Evolutionary conservation across 495 filamentous ascomycete species (phyloP), one percentile per base, ranked within the genome.

Genomic region (Aspergillus diversus): DNA sequence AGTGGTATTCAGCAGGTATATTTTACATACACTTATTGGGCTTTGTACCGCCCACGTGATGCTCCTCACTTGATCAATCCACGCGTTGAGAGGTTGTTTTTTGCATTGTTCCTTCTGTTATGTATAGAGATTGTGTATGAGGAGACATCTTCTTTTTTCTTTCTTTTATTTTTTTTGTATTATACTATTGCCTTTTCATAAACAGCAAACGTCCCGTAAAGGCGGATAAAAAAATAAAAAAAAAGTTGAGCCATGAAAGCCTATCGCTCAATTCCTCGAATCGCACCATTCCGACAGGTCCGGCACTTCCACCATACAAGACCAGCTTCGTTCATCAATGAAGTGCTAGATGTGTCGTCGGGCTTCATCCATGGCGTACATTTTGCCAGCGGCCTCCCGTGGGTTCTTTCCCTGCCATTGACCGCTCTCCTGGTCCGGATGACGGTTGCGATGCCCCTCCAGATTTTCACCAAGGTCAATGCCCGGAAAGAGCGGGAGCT

Each of bases 371-470:
- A 87, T n/a, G 66, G 74, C 48, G 67, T 93, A 3, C 92, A 95
- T 71, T 66, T 69, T 34, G 13, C 77, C 65, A 84, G 83, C 32
- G 77, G 80, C 50, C 81, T 90, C 4, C 84, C 92, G 63, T 96
- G 92, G 92, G 86, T 73, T 52, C 67, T 84, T 8, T 82, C 86
- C 32, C 84, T 97, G 57, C 92, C 92, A 0, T 78, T 90, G 57
- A 80, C 90, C 1, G 89, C 91, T 2, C 57, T 92, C 4, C 42
- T 84, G 51, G 75, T 94, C 53, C 87, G 87, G 58, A 77, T 81
- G 34, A 55, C 77, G 35, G 69, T 89, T 66, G 84, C 86, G 47
- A 68, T 88, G 4, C 90, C 90, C 0, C 61, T 90, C 4, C 74
- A 82, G 17, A 65, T 86, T 46, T 91, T 86, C 71, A 73, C 66